phyloP scores from a whole-genome alignment of 805 yeast species.

The Starmerella asiatica region DNA sequence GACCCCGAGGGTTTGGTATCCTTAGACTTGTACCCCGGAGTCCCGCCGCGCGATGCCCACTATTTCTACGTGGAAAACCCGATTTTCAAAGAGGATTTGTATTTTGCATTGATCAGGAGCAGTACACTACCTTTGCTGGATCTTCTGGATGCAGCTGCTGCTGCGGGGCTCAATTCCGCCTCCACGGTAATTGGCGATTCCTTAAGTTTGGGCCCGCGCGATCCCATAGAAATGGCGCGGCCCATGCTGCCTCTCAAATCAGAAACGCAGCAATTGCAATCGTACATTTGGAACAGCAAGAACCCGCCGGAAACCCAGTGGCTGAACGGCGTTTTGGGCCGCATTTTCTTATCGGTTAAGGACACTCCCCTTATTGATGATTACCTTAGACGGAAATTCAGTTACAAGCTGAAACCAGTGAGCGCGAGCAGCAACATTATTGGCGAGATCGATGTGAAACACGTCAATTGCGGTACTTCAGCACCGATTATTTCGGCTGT shows the following conservation, averaged over 20 bases:
- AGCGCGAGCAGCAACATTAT: slow-evolving; percentile 81
- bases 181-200: background rate
- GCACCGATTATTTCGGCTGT: slow-evolving; percentile 75
- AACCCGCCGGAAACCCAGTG: slow-evolving; percentile 75
- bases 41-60: slow-evolving; percentile 31
- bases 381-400: slow-evolving; percentile 44
- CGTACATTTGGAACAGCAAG: slow-evolving; percentile 65
- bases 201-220: slow-evolving; percentile 25
- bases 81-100: slow-evolving; percentile 84
- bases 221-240: slow-evolving; percentile 54
- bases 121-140: slow-evolving; percentile 3
- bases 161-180: background rate
- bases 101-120: slow-evolving; percentile 63
- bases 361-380: slow-evolving; percentile 53
- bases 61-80: slow-evolving; percentile 68
- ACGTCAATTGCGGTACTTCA: slow-evolving; percentile 60
- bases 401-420: slow-evolving; percentile 45
- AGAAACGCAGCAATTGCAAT: slow-evolving; percentile 62
- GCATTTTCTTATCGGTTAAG: slow-evolving; percentile 66
- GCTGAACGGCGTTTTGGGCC: slow-evolving; percentile 78
- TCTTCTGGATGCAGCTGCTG: background rate
- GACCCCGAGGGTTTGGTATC: slow-evolving; percentile 22
- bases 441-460: slow-evolving; percentile 63
- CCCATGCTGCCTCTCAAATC: slow-evolving; percentile 58
- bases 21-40: slow-evolving; percentile 18